Evolutionary conservation across 202 grass and related monocot species (phyloP).

Genomic region (Schoenoplectus tabernaemontani): DNA sequence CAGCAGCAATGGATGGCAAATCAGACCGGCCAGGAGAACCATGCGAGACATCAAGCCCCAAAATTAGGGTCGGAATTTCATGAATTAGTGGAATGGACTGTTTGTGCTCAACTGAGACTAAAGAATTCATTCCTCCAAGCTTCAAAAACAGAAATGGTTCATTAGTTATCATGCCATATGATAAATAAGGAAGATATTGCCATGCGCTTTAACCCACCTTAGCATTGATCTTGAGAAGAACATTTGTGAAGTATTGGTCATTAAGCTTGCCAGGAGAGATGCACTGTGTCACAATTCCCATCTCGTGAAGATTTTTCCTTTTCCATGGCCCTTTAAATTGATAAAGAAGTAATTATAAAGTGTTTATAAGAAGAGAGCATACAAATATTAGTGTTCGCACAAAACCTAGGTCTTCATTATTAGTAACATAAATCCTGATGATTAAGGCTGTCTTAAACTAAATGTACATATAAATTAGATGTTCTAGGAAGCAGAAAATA

Average conservation of each 20-base stretch:
- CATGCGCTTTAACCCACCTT: conserved; percentile 43
- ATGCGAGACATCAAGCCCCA: conserved; percentile 90
- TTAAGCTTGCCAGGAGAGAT: conserved; percentile 75
- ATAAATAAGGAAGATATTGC: neutral
- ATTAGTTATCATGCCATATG: conserved; percentile 6
- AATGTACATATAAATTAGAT: neutral
- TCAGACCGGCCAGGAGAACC: conserved; percentile 57
- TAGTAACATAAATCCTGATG: neutral
- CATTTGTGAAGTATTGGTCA: conserved; percentile 89
- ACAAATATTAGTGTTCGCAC: neutral
- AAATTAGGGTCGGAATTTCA: conserved; percentile 56
- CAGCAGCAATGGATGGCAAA: conserved; percentile 75
- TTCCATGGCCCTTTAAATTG: conserved; percentile 80
- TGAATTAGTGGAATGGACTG: conserved; percentile 43
- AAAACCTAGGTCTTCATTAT: neutral
- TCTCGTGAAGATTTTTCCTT: conserved; percentile 88
- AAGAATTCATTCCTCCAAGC: conserved; percentile 76
- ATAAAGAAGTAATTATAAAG: neutral
- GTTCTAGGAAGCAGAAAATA: neutral
- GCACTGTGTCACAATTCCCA: conserved; percentile 86
- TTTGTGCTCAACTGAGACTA: conserved; percentile 47
- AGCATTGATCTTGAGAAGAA: conserved; percentile 91
- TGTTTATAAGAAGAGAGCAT: neutral
- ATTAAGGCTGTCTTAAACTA: neutral
- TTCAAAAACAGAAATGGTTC: conserved; percentile 25